Evolutionary conservation across 176 grass and related monocot genomes (phyloP).

Genomic region (Rhynchospora pubera): DNA sequence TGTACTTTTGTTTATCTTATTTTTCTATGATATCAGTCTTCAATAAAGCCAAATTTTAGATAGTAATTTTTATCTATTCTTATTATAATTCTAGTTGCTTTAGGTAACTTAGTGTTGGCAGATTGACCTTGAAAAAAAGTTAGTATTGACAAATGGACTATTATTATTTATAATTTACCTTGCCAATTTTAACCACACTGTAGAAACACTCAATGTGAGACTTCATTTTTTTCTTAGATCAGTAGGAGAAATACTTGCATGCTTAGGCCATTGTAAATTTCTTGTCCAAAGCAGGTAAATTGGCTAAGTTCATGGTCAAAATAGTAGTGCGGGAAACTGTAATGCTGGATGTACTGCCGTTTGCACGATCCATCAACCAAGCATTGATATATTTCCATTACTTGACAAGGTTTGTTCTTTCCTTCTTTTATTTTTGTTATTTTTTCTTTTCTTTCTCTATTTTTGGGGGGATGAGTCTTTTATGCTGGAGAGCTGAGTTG

Average conservation of each 20-base stretch:
- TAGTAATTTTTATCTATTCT: not conserved
- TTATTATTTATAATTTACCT: not conserved
- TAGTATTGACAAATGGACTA: not conserved
- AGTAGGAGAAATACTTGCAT: not conserved
- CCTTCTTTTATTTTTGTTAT: too few relatives aligned
- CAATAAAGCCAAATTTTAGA: not conserved
- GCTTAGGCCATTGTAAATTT: not conserved
- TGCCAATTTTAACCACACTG: not conserved
- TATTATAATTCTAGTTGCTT: not conserved
- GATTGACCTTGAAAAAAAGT: not conserved
- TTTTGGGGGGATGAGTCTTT: too few relatives aligned
- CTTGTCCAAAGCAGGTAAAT: not conserved
- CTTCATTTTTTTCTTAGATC: not conserved
- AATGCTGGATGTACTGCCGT: too few relatives aligned
- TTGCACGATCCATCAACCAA: too few relatives aligned
- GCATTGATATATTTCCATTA: too few relatives aligned
- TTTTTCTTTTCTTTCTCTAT: too few relatives aligned
- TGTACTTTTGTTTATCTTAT: not conserved
- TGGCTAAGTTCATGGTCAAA: not conserved
- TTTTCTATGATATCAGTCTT: too few relatives aligned
- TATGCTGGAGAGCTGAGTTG: too few relatives aligned
- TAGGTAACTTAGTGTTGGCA: not conserved
- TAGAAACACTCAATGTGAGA: not conserved
- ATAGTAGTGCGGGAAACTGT: not conserved
- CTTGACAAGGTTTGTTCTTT: too few relatives aligned